Evolutionary conservation across 805 yeast genomes (phyloP), one percentile per base, ranked within the genome.

Genomic region (Candida insectorum): DNA sequence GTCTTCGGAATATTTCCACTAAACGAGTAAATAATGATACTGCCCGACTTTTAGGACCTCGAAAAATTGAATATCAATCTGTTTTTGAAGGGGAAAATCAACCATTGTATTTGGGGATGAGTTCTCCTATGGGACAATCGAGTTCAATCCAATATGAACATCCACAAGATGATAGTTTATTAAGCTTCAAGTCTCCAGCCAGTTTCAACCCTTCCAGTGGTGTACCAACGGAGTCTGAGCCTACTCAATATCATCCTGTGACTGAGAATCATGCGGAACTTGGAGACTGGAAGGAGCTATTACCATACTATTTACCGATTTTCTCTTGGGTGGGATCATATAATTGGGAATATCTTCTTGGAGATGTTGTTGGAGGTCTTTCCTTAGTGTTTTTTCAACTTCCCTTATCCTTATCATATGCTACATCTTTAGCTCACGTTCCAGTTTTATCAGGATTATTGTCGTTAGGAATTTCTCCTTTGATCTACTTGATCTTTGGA

Each of bases 361-460:
- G 77, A 14, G 98, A 91, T 51, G 49, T 85, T 6, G 58, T 82
- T 12, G 95, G 96, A 2, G 97, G 98, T 0, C 49, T 87, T 4
- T 80, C 97, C 0, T 57, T 89, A 22, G 96, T 96, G 0, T 81
- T 93, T 4, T 91, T 88, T 58, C 97, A 89, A 54, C 77, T 91
- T 30, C 97, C 98, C 1, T 64, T 91, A 34, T 82, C 88, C 5
- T 41, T 66, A 13, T 64, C 71, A 2, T 66, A 64, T 38, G 61
- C 71, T 10, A 56, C 62, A 2, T 54, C 71, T 0, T 51, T 66
- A 34, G 73, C 71, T 3, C 63, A 66, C 36, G 70, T 64, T 1
- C 71, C 73, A 0, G 62, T 65, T 2, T 42, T 60, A 6, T 58
- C 63, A 28, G 73, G 71, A 0, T 47, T 66, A 12, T 49, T 55